A percentile compares a stretch with the other conserved stretches of the same genome.
These are phyloP conservation scores for Fusarium clavum DNA, from an alignment of 2,329 filamentous ascomycete species.

Conservation along the genomic window DNA sequence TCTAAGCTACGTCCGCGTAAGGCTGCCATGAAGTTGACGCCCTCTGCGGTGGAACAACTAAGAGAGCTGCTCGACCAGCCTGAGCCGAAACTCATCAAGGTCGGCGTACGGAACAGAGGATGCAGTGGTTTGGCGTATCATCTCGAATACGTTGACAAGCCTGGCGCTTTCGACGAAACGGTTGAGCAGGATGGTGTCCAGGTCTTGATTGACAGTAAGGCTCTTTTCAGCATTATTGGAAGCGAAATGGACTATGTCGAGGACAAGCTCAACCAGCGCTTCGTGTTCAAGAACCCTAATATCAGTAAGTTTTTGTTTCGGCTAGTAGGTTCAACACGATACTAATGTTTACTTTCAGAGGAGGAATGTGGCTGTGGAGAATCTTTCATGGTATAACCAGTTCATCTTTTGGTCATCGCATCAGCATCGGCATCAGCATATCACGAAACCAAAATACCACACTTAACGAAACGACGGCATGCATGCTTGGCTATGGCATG, in stretches of 20 bases:
- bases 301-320: constrained; percentile 79
- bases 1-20: constrained; percentile 73
- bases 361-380: constrained; percentile 97
- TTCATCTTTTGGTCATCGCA: neutral
- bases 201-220: constrained; percentile 96
- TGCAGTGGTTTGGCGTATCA: constrained; percentile 95
- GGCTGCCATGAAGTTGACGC: constrained; percentile 88
- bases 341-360: constrained; percentile 68
- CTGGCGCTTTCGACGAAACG: constrained; percentile 87
- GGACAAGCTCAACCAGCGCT: constrained; percentile 91
- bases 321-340: neutral
- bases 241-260: constrained; percentile 99
- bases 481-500: constrained; percentile 17
- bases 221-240: constrained; percentile 96
- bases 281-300: constrained; percentile 96
- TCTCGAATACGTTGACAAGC: constrained; percentile 93
- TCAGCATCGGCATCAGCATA: neutral
- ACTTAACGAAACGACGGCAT: constrained; percentile 30
- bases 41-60: constrained; percentile 82
- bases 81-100: constrained; percentile 90
- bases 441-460: constrained; percentile 2
- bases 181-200: constrained; percentile 97
- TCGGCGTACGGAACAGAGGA: constrained; percentile 92
- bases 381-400: constrained; percentile 83
- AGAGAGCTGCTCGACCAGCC: constrained; percentile 82